Evolutionary conservation across 371 early-diverging fungal genomes (phyloP), one percentile per base, ranked within the genome.

Genomic region (Mortierella sp.): DNA sequence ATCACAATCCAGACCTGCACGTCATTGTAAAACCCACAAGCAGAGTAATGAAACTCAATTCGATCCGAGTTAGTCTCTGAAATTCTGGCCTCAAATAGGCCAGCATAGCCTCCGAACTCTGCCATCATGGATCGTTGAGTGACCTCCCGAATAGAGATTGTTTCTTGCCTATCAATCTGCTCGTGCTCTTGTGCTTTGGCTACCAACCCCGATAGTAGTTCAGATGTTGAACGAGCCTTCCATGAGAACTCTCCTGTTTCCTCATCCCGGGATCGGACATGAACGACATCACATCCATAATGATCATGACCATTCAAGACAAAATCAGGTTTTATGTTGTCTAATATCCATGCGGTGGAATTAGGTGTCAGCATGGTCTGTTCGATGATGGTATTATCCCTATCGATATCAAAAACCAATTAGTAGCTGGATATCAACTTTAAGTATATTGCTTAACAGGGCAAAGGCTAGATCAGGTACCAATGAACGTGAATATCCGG

Each of bases 71-170:
- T 8, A 18, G 1, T 3, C 30, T 54, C n/a, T 24, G 11, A 28
- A 5, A 51, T 37, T 4, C 66, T 62, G 47, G 84, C 81, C 64
- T 89, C 89, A 58, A 89, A 86, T 32, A 89, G 68, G 26, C 89
- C 89, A 2, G 89, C 71, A 43, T 85, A 86, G 16, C 89, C 89
- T 22, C 78, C 79, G 64, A 69, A 89, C 28, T 71, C 88, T 37
- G 87, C 89, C 89, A 89, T 89, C 35, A 86, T 70, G 35, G 89
- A 88, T 47, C 89, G 84, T 60, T 87, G 87, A 1, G 89, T 89
- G n/a, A 88, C 64, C 62, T 89, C 89, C 0, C 86, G 78, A 3
- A 84, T 70, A 4, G 64, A 30, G 12, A 55, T 14, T n/a, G 5
- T 32, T 0, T 58, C 28, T 18, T 62, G 24, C 39, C 14, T 40